A percentile compares a stretch with the other conserved stretches of the same genome.
phyloP scores from a whole-genome alignment of 2,329 filamentous ascomycete genomes.

The Exophiala aquamarina region DNA sequence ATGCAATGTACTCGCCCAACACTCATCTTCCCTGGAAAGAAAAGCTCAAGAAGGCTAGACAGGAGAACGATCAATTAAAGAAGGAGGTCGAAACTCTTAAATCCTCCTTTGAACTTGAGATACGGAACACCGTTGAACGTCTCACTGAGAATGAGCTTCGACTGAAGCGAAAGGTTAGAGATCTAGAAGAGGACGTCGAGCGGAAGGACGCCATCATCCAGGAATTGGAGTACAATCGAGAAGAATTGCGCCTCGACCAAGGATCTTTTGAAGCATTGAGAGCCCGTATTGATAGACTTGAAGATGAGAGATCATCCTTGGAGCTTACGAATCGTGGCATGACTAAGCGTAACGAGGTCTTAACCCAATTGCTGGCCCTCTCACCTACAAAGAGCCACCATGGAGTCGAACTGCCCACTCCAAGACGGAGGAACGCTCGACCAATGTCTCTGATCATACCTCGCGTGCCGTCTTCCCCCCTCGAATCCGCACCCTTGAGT shows the following conservation, averaged over 20 bases:
- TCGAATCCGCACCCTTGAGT: slow-evolving; percentile 22
- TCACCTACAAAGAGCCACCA: slow-evolving; percentile 31
- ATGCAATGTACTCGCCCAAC: slow-evolving; percentile 41
- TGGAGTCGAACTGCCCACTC: slow-evolving; percentile 24
- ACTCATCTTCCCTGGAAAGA: slow-evolving; percentile 27
- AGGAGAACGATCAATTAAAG: slow-evolving; percentile 34
- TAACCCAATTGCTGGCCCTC: slow-evolving; percentile 38
- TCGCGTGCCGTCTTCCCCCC: slow-evolving; percentile 30
- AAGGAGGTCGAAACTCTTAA: slow-evolving; percentile 34
- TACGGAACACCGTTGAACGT: slow-evolving; percentile 33
- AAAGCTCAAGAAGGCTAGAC: slow-evolving; percentile 30
- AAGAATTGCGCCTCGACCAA: slow-evolving; percentile 28
- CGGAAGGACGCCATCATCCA: slow-evolving; percentile 32
- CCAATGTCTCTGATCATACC: slow-evolving; percentile 33
- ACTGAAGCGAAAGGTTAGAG: slow-evolving; percentile 32
- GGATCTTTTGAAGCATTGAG: slow-evolving; percentile 24
- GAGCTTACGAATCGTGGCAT: slow-evolving; percentile 35
- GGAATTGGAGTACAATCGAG: slow-evolving; percentile 35
- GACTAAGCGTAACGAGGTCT: slow-evolving; percentile 36
- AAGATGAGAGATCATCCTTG: slow-evolving; percentile 32
- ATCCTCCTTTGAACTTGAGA: slow-evolving; percentile 35
- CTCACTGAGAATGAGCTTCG: slow-evolving; percentile 32
- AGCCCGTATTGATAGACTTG: slow-evolving; percentile 32
- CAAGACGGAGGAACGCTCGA: slow-evolving; percentile 26
- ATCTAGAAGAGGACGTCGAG: slow-evolving; percentile 34